phyloP scores from a whole-genome alignment of 805 yeast genomes.

The Kodamaea nitidulidarum region DNA sequence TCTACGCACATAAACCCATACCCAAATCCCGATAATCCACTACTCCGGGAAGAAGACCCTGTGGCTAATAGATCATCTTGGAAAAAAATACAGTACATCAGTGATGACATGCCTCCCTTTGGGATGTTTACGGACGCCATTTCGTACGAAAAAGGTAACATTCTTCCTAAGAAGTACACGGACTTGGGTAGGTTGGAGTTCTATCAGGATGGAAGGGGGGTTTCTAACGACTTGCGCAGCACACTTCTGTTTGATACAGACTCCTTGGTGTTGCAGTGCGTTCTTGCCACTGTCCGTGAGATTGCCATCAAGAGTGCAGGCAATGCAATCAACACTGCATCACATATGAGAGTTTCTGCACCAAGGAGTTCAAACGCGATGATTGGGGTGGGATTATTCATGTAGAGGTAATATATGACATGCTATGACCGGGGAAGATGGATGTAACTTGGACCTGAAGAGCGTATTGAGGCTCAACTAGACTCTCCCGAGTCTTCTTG shows the following conservation, averaged over 20 bases:
- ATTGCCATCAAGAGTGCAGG: slow-evolving; percentile 23
- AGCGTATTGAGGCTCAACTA: too few species aligned
- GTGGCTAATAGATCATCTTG: slow-evolving; percentile 7
- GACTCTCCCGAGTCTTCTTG: too few species aligned
- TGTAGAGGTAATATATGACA: not conserved
- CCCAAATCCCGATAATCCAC: slow-evolving; percentile 24
- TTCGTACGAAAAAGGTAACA: slow-evolving; percentile 13
- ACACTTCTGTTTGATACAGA: slow-evolving; percentile 32
- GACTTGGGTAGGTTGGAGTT: slow-evolving; percentile 33
- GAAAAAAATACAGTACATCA: slow-evolving; percentile 14
- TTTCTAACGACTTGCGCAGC: slow-evolving; percentile 17
- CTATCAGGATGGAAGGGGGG: slow-evolving; percentile 26
- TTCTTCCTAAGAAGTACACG: slow-evolving; percentile 31
- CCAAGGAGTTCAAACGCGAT: not conserved
- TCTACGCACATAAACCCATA: slow-evolving; percentile 26
- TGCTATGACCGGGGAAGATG: too few species aligned
- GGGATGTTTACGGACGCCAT: slow-evolving; percentile 30
- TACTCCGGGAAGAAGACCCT: slow-evolving; percentile 15
- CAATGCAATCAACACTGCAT: slow-evolving; percentile 10
- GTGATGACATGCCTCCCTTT: slow-evolving; percentile 37
- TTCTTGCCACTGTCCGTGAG: slow-evolving; percentile 32
- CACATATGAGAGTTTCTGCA: not conserved
- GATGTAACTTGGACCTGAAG: too few species aligned
- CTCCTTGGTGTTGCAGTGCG: slow-evolving; percentile 27
- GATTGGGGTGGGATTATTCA: not conserved